Conservation (phyloP, 176 grass and related monocot species). For the Hyparrhenia diplandra region DNA sequence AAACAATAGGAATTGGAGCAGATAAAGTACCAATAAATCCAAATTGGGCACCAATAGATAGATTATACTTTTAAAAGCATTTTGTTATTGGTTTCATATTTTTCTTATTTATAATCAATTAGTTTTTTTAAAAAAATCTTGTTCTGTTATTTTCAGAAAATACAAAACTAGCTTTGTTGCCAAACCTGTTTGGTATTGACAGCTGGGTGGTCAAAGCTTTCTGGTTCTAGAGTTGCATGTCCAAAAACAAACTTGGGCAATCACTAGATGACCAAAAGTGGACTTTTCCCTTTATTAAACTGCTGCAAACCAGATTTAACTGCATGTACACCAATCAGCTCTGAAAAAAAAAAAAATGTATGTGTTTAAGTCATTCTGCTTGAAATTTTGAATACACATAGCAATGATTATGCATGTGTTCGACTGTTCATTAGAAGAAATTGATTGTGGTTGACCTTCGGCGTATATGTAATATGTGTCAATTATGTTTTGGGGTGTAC, state of each 20-base stretch:
- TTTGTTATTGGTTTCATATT: neutral
- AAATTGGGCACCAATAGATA: neutral
- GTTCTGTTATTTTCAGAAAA: neutral
- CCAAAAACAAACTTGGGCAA: neutral
- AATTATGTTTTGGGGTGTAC: neutral
- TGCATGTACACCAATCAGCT: no score
- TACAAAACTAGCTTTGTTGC: neutral
- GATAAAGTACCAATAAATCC: no score
- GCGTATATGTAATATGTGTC: neutral
- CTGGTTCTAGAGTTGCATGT: neutral
- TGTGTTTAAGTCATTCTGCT: neutral
- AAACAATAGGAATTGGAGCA: no score
- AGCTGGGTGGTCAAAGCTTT: neutral
- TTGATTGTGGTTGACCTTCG: neutral
- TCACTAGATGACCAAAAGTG: neutral
- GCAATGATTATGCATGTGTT: neutral
- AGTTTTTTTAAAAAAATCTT: no score
- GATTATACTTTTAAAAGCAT: neutral
- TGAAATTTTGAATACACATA: neutral
- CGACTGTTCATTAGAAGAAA: neutral
- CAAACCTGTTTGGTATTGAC: neutral
- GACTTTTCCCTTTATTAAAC: neutral
- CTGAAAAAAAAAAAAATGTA: no score
- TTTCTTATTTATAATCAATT: neutral
- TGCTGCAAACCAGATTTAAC: no score